Percentiles rank a stretch among this genome's conserved stretches.
Evolutionary conservation across 805 yeast genomes (phyloP).

Genomic region (Wickerhamiella sorbophila): DNA sequence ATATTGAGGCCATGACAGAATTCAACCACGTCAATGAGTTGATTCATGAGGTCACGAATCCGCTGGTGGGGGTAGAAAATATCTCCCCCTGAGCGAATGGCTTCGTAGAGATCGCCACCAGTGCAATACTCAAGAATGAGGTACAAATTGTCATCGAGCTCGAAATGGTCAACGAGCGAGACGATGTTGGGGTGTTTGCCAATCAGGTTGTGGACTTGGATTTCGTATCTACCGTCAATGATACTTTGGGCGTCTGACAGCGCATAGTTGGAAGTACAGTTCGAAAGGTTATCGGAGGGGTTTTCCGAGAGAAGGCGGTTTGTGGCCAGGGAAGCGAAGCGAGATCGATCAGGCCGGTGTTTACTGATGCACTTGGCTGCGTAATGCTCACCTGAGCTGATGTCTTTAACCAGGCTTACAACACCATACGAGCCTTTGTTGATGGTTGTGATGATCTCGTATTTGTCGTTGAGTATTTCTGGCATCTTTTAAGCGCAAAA

Average conservation of each 20-base stretch:
- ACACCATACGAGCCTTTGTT: conserved; percentile 91
- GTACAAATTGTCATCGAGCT: conserved; percentile 36
- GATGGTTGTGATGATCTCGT: conserved; percentile 43
- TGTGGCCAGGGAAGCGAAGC: conserved; percentile 11
- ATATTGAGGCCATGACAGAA: conserved; percentile 57
- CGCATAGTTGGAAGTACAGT: neutral
- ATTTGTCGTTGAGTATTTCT: conserved; percentile 22
- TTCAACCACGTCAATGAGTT: conserved; percentile 67
- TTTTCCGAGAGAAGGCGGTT: neutral
- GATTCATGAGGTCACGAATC: conserved; percentile 49
- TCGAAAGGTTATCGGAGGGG: neutral
- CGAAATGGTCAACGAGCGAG: conserved; percentile 59
- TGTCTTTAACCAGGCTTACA: conserved; percentile 75
- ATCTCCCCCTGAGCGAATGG: conserved; percentile 46
- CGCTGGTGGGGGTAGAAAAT: conserved; percentile 36
- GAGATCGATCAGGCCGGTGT: conserved; percentile 7
- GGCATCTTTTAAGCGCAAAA: neutral
- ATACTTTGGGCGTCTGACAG: conserved; percentile 2
- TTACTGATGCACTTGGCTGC: conserved; percentile 65
- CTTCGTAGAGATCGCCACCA: conserved; percentile 75
- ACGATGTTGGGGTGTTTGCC: conserved; percentile 69
- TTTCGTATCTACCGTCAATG: conserved; percentile 34
- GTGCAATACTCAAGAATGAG: conserved; percentile 76
- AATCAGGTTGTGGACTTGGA: conserved; percentile 57
- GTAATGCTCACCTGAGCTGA: conserved; percentile 37